A percentile compares a stretch with the other conserved stretches of the same genome.
Evolutionary conservation across 495 filamentous ascomycete genomes (phyloP).

Genomic region (Penicillium antarcticum): DNA sequence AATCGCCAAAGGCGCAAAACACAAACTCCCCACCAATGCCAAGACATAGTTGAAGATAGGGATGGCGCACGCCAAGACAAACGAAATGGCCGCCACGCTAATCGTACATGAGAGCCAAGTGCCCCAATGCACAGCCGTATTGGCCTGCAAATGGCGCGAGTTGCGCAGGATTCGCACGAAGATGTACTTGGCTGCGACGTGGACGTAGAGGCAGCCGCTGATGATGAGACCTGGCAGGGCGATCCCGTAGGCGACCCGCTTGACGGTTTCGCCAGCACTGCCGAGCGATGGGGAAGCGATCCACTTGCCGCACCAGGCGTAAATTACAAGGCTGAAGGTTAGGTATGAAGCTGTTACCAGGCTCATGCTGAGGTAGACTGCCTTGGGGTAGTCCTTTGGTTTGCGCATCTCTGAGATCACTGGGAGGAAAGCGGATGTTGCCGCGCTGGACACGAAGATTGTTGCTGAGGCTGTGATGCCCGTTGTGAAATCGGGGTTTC

Average conservation of each 20-base stretch:
- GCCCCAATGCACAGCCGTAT: constrained; percentile 42
- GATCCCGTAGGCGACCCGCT: constrained; percentile 69
- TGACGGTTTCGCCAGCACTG: constrained; percentile 57
- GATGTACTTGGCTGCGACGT: constrained; percentile 59
- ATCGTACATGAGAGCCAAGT: constrained; percentile 58
- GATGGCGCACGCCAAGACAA: constrained; percentile 65
- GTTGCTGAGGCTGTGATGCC: constrained; percentile 40
- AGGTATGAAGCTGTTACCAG: constrained; percentile 64
- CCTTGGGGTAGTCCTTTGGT: constrained; percentile 61
- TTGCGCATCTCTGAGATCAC: constrained; percentile 76
- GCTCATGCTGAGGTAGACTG: constrained; percentile 58
- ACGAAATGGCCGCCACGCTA: constrained; percentile 56
- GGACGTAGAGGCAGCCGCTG: constrained; percentile 61
- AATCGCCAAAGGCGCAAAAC: constrained; percentile 40
- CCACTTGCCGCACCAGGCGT: constrained; percentile 63
- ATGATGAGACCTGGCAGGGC: constrained; percentile 61
- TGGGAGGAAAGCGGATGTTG: constrained; percentile 65
- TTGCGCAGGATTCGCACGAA: constrained; percentile 57
- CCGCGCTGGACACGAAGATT: constrained; percentile 47
- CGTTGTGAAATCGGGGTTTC: constrained; percentile 29
- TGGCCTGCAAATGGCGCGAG: constrained; percentile 53
- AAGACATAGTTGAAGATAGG: constrained; percentile 68
- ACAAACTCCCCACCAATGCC: constrained; percentile 36
- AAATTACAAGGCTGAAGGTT: constrained; percentile 51
- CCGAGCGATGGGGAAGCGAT: constrained; percentile 70